phyloP scores from a whole-genome alignment of 2,329 filamentous ascomycete species.

The Macrophomina pseudophaseolina region DNA sequence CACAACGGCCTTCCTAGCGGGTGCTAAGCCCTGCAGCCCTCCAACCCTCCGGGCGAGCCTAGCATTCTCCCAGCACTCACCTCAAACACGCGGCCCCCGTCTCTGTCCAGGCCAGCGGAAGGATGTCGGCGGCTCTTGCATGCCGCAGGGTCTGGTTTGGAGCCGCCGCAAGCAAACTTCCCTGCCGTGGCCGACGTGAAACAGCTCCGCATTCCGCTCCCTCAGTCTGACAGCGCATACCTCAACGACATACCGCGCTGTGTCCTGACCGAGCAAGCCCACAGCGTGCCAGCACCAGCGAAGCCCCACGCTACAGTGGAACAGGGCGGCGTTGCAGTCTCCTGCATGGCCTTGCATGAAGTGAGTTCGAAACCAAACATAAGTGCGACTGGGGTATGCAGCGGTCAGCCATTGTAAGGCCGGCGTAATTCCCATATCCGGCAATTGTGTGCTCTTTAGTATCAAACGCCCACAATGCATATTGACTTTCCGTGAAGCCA shows the following conservation, averaged over 20 bases:
- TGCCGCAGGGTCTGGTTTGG: conserved; percentile 13
- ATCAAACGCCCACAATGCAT: not conserved
- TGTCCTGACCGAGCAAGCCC: not conserved
- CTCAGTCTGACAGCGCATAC: conserved; percentile 20
- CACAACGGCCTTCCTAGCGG: not conserved
- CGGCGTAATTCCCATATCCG: conserved; percentile 7
- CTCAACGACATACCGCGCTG: conserved; percentile 1
- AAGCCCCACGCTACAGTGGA: not conserved
- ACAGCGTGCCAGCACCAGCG: not conserved
- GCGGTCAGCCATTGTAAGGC: not conserved
- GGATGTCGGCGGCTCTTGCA: not conserved
- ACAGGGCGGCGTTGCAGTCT: not conserved
- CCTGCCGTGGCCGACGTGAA: not conserved
- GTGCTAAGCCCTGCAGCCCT: conserved; percentile 4
- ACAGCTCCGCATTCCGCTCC: conserved; percentile 21
- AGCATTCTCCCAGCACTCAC: not conserved
- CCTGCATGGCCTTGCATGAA: not conserved
- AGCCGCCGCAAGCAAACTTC: not conserved
- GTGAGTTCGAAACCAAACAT: conserved; percentile 6
- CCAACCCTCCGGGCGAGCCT: not conserved
- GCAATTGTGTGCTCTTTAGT: conserved; percentile 5
- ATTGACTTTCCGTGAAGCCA: not conserved
- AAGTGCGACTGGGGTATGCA: not conserved
- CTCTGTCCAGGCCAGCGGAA: not conserved
- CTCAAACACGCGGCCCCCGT: not conserved